Evolutionary conservation across 306 rosid species (phyloP).

Genomic region (Erythrophleum fordii): DNA sequence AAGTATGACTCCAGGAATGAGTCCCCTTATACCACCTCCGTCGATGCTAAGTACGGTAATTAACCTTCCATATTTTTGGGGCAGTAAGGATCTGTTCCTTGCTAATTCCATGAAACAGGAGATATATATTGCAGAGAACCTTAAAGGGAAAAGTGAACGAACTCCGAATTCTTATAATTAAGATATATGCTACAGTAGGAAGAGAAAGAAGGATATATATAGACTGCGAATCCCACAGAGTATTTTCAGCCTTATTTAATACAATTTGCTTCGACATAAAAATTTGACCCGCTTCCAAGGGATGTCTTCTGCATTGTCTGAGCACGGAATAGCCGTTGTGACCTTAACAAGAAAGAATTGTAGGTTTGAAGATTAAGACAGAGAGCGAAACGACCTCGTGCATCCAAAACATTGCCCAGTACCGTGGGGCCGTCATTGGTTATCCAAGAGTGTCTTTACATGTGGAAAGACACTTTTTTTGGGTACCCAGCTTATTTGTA

Average conservation of each 20-base stretch:
- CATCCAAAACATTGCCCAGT: no score
- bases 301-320: no score
- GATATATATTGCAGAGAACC: not conserved
- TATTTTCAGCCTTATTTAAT: not conserved
- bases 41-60: constrained; percentile 73
- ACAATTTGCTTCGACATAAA: not conserved
- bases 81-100: constrained; percentile 24
- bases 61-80: constrained; percentile 69
- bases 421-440: no score
- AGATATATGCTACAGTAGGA: not conserved
- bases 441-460: no score
- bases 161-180: not conserved
- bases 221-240: not conserved
- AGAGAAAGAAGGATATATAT: not conserved
- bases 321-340: not conserved
- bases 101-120: not conserved
- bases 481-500: no score
- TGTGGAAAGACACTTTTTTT: no score
- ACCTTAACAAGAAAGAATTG: not conserved
- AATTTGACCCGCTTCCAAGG: no score
- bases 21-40: constrained; percentile 74
- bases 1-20: constrained; percentile 69
- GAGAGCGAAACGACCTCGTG: no score
- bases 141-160: not conserved
- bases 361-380: not conserved